A percentile compares a stretch with the other conserved stretches of the same genome.
These are phyloP conservation scores for Aspergillus egyptiacus DNA, from an alignment of 495 filamentous ascomycete genomes.

Conservation along the genomic window DNA sequence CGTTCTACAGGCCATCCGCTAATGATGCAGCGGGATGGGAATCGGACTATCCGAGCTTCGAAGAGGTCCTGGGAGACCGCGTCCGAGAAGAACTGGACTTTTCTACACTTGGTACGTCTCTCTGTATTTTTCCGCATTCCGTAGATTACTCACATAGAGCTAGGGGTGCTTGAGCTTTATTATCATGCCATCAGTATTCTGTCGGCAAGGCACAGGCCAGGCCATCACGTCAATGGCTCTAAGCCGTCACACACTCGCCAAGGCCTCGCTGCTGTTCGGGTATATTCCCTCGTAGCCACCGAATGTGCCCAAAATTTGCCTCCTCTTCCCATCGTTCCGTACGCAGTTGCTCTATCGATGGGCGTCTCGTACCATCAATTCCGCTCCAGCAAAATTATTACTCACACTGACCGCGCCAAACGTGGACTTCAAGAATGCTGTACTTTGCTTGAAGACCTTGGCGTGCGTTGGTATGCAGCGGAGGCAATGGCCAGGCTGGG, in stretches of 20 bases:
- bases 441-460: constrained; percentile 48
- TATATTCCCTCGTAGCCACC: constrained; percentile 53
- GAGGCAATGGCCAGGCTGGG: constrained; percentile 56
- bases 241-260: constrained; percentile 54
- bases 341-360: constrained; percentile 60
- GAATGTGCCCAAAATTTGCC: constrained; percentile 49
- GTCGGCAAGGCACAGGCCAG: constrained; percentile 43
- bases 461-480: constrained; percentile 57
- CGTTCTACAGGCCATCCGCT: constrained; percentile 55
- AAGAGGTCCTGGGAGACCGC: constrained; percentile 57
- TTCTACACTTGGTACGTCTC: constrained; percentile 23
- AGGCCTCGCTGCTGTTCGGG: constrained; percentile 57
- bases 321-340: constrained; percentile 61
- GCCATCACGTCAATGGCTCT: constrained; percentile 22
- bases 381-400: constrained; percentile 57
- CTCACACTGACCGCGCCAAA: constrained; percentile 56
- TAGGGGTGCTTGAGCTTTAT: constrained; percentile 60
- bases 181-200: constrained; percentile 67
- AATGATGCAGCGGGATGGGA: constrained; percentile 45
- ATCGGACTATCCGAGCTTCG: constrained; percentile 57
- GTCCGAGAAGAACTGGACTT: constrained; percentile 23
- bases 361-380: constrained; percentile 67
- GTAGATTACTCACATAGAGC: neutral
- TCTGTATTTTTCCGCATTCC: neutral
- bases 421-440: constrained; percentile 55